These are phyloP conservation scores for Ceratocystis destructans DNA, from an alignment of 2,329 filamentous ascomycete genomes.

Conservation along the genomic window DNA sequence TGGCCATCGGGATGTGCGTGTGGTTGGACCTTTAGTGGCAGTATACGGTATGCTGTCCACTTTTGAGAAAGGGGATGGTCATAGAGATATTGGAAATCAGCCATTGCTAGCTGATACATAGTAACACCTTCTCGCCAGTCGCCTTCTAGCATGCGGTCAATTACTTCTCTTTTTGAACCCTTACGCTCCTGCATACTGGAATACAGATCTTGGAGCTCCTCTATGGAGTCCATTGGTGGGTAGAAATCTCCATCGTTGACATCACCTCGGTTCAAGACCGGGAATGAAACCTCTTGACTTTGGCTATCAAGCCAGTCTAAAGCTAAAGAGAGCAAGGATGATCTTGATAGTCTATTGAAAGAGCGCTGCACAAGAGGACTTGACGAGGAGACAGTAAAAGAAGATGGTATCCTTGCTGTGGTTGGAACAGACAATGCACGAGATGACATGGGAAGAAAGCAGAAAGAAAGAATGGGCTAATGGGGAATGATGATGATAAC, in stretches of 20 bases:
- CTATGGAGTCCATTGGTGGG: slow-evolving; percentile 49
- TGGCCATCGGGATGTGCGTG: slow-evolving; percentile 23
- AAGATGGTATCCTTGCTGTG: slow-evolving; percentile 55
- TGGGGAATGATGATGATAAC: neutral
- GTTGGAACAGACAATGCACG: slow-evolving; percentile 49
- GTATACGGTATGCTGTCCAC: slow-evolving; percentile 49
- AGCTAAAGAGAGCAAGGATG: slow-evolving; percentile 56
- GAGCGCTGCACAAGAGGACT: slow-evolving; percentile 52
- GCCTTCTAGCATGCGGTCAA: slow-evolving; percentile 51
- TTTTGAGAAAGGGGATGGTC: slow-evolving; percentile 50
- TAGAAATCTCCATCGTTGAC: slow-evolving; percentile 51
- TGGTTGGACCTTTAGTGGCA: slow-evolving; percentile 34
- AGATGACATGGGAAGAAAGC: neutral
- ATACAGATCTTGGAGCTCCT: slow-evolving; percentile 54
- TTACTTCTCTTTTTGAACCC: slow-evolving; percentile 48
- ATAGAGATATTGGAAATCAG: slow-evolving; percentile 52
- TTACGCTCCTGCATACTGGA: slow-evolving; percentile 43
- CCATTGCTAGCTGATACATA: slow-evolving; percentile 54
- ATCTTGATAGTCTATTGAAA: slow-evolving; percentile 55
- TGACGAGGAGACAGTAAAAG: slow-evolving; percentile 51
- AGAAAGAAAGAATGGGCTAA: neutral
- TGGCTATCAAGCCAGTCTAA: slow-evolving; percentile 63
- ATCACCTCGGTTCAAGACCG: slow-evolving; percentile 33
- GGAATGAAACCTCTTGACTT: slow-evolving; percentile 42
- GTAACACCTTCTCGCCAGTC: slow-evolving; percentile 54